Evolutionary conservation across 805 yeast genomes (phyloP).

Genomic region (Cyberlindnera mrakii): DNA sequence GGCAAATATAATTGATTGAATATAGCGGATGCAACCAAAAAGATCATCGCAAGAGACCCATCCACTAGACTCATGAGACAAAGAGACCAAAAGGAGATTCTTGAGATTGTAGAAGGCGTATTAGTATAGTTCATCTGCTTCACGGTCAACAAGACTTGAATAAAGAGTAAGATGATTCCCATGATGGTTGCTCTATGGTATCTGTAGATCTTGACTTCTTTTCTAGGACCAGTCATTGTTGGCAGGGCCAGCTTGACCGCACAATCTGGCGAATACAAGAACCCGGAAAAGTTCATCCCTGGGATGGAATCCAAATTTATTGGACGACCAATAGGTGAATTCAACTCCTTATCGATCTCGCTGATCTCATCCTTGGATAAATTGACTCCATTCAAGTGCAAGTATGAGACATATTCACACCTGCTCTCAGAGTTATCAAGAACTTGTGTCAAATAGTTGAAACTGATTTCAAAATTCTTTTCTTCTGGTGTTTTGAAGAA

Average conservation of each 20-base stretch:
- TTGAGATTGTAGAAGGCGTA: slow-evolving; percentile 76
- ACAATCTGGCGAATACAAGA: slow-evolving; percentile 87
- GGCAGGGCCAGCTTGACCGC: slow-evolving; percentile 46
- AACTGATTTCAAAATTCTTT: slow-evolving; percentile 19
- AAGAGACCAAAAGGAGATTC: slow-evolving; percentile 65
- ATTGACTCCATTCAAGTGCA: slow-evolving; percentile 63
- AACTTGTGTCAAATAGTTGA: slow-evolving; percentile 18
- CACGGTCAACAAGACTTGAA: slow-evolving; percentile 32
- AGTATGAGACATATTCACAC: slow-evolving; percentile 69
- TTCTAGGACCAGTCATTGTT: slow-evolving; percentile 46
- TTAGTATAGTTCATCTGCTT: slow-evolving; percentile 62
- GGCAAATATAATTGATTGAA: slow-evolving; percentile 56
- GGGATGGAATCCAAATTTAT: slow-evolving; percentile 48
- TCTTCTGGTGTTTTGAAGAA: slow-evolving; percentile 11
- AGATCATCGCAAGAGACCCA: slow-evolving; percentile 59
- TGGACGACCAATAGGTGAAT: slow-evolving; percentile 76
- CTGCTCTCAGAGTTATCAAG: slow-evolving; percentile 30
- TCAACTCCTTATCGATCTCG: slow-evolving; percentile 66
- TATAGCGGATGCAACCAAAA: slow-evolving; percentile 52
- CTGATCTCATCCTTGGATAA: slow-evolving; percentile 46
- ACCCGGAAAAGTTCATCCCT: slow-evolving; percentile 44
- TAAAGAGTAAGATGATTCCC: slow-evolving; percentile 18
- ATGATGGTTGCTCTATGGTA: slow-evolving; percentile 13
- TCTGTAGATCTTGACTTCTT: slow-evolving; percentile 36
- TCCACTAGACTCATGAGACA: slow-evolving; percentile 62